Base-by-base conservation (phyloP, 345 rosid species). In the Isatis tinctoria region DNA sequence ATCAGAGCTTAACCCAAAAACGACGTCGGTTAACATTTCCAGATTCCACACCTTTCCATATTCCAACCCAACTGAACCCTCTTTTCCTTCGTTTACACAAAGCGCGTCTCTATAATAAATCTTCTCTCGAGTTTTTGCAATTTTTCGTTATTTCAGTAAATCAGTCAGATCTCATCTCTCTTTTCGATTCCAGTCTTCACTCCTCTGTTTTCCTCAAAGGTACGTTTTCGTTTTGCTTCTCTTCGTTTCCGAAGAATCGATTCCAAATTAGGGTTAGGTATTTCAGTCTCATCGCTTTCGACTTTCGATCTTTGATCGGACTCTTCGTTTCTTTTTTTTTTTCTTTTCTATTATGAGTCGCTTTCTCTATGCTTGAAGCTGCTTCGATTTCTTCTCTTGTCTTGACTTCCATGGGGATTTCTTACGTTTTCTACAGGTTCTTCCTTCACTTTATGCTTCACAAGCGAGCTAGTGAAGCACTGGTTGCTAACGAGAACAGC, bases 361-460 rank as follows among this genome's bases (percentile, higher is more conserved):
- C 8, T 10, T 18, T 2, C 14, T 53, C 22, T 37, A 9, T 33
- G 22, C 32, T 36, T 27, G 17, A 28, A 49, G 12, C 47, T 32
- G 30, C 2, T 49, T 40, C 37, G 28, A 18, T 67, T 4, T 58
- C 6, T 8, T 65, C 12, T 47, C 48, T 60, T 12, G 3, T 33
- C 35, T 54, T 52, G 35, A 35, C 65, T 17, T 53, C 76, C 27
- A 60, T 83, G 83, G 85, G 76, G 5, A 62, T 79, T 74, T 83
- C 76, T 83, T 72, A 74, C 60, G 57, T 85, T 70, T 79, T 87
- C 64, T 82, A 2, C 84, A 86, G 89, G 72, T 56, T 51, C n/a
- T 11, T 86, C 35, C 80, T 81, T 79, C 86, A 83, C 93, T 90
- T 83, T 88, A 95, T 95, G 97, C 99, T 92, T 92, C 97, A 92